These are phyloP conservation scores for Myxozyma vanderwaltii DNA, from an alignment of 805 yeast species.

Conservation along the genomic window DNA sequence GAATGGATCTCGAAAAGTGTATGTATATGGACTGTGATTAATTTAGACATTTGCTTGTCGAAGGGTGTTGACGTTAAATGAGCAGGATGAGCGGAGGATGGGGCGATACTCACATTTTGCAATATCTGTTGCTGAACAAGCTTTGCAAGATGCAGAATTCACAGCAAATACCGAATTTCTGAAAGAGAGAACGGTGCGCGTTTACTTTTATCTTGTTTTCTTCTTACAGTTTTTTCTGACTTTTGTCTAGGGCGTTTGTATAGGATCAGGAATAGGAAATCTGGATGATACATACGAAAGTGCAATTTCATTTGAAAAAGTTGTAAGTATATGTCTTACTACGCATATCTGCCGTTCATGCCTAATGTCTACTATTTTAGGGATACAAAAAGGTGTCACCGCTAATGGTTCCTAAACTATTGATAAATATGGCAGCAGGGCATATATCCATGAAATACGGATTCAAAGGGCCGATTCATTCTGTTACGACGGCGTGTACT, in stretches of 20 bases:
- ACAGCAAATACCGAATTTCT: constrained; percentile 43
- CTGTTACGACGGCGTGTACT: constrained; percentile 94
- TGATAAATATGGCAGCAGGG: constrained; percentile 94
- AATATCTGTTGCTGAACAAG: constrained; percentile 73
- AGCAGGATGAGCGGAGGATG: constrained; percentile 56
- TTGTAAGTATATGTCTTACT: constrained; percentile 31
- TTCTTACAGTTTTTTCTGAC: not conserved
- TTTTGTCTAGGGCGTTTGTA: constrained; percentile 63
- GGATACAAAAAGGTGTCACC: constrained; percentile 81
- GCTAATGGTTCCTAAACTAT: constrained; percentile 75
- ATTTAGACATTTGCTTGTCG: no score
- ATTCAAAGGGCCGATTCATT: constrained; percentile 80
- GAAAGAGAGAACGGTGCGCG: constrained; percentile 38
- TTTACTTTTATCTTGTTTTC: not conserved
- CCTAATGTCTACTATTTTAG: no score
- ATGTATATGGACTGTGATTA: not conserved
- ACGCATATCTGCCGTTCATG: no score
- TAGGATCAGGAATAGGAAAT: constrained; percentile 93
- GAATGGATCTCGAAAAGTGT: constrained; percentile 49
- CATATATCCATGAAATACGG: constrained; percentile 78
- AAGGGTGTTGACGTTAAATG: not conserved
- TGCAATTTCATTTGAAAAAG: constrained; percentile 51
- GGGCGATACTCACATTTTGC: constrained; percentile 81
- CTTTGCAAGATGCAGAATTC: constrained; percentile 68
- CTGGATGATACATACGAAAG: constrained; percentile 71